phyloP scores from a whole-genome alignment of 306 rosid genomes.

The Prinsepia uniflora region DNA sequence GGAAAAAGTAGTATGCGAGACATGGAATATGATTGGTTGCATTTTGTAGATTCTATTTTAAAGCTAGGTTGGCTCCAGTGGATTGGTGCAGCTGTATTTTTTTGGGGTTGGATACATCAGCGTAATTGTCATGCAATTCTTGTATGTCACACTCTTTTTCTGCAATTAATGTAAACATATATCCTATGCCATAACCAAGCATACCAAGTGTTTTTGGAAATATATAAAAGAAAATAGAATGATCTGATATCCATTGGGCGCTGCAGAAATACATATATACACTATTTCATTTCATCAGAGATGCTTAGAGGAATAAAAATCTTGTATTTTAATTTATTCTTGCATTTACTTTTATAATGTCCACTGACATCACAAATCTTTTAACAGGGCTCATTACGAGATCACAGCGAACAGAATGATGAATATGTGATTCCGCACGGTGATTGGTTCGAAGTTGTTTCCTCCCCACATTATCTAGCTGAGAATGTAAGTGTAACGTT shows the following conservation, averaged over 20 bases:
- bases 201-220: background rate
- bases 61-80: conserved; percentile 72
- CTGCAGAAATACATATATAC: background rate
- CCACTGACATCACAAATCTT: conserved; percentile 25
- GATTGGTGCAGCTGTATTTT: conserved; percentile 65
- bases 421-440: conserved; percentile 75
- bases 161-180: background rate
- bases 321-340: background rate
- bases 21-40: conserved; percentile 50
- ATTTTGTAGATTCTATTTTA: conserved; percentile 48
- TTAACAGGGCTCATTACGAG: conserved; percentile 75
- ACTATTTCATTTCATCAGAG: background rate
- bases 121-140: conserved; percentile 69
- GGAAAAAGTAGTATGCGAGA: conserved; percentile 60
- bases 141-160: conserved; percentile 41
- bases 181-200: background rate
- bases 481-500: conserved; percentile 63
- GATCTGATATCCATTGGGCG: background rate
- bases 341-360: conserved; percentile 12
- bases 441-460: conserved; percentile 81
- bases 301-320: background rate
- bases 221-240: background rate
- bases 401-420: conserved; percentile 37
- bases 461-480: conserved; percentile 85
- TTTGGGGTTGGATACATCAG: conserved; percentile 93